Evolutionary conservation across 2,329 filamentous ascomycete genomes (phyloP), one percentile per base, ranked within the genome.

Genomic region (Thermoascus crustaceus): DNA sequence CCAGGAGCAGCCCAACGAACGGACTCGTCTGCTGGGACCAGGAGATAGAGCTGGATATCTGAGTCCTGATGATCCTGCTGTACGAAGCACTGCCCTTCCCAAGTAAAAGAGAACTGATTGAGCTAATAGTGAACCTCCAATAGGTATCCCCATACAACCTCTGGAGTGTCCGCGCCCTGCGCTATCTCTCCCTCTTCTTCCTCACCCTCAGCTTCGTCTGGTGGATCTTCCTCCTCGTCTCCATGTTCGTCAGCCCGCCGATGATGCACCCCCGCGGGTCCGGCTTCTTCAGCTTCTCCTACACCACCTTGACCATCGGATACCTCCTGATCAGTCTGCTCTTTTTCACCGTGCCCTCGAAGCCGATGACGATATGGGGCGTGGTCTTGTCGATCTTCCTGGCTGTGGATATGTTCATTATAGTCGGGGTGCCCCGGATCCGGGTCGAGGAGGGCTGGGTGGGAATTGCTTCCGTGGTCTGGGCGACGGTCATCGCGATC

Each of bases 141-240:
- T 34, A 69, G 66, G 80, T 85, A 16, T 85, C 86, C 3, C 91
- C 91, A 0, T 95, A 95, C 66, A 98, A 98, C 51, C 75, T 96
- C 23, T 94, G 87, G 82, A 85, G 78, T 40, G 83, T 98, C 32
- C 81, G 91, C 11, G 75, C 83, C 30, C 69, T 91, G 36, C 78
- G 87, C 55, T 85, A 80, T 54, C 60, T 91, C 41, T 89, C 86
- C 4, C 69, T 94, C 37, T 50, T 85, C 23, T 84, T 95, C 53
- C 69, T 89, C 13, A 59, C 78, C 34, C 56, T 88, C 48, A 84
- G 79, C 37, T 86, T 93, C 52, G 52, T 86, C n/a, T 96, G 89
- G 89, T 96, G 91, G 89, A 73, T 85, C 7, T 60, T 95, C 35
- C 69, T 94, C 21, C 72, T 98, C n/a, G 78, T 95, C 10, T 86